Percentiles rank a stretch among this genome's conserved stretches.
phyloP scores from a whole-genome alignment of 1,139 yeast genomes.

The Pneumocystis murina region DNA sequence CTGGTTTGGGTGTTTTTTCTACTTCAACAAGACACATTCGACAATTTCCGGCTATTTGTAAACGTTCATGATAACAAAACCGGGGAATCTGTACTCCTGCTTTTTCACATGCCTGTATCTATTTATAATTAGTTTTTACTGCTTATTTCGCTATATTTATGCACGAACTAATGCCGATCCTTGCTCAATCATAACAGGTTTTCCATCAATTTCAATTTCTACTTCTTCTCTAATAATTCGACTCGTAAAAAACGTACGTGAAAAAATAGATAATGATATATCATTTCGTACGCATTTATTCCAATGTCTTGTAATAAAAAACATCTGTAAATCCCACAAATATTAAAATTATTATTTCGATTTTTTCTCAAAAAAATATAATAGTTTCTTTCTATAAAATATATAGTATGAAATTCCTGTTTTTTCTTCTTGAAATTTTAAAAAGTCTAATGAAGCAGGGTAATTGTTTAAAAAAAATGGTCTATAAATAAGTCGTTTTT shows the following conservation, averaged over 20 bases:
- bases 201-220: constrained; percentile 64
- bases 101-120: constrained; percentile 77
- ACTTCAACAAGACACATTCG: constrained; percentile 89
- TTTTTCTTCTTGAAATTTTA: no score
- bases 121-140: neutral
- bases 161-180: constrained; percentile 50
- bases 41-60: constrained; percentile 89
- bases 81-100: constrained; percentile 82
- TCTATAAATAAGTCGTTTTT: no score
- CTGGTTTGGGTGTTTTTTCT: constrained; percentile 79
- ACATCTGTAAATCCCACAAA: neutral
- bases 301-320: constrained; percentile 2
- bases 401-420: no score
- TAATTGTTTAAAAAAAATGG: no score
- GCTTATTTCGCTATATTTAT: neutral
- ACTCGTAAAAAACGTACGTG: constrained; percentile 21
- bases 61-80: constrained; percentile 81
- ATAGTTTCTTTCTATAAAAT: no score
- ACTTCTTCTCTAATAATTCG: constrained; percentile 38
- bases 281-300: constrained; percentile 7
- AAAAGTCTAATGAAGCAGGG: no score
- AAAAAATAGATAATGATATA: neutral
- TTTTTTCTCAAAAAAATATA: constrained; percentile 6
- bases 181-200: constrained; percentile 62
- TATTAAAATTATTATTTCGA: neutral